phyloP scores from a whole-genome alignment of 2,329 filamentous ascomycete species.

The Teratosphaeria nubilosa region DNA sequence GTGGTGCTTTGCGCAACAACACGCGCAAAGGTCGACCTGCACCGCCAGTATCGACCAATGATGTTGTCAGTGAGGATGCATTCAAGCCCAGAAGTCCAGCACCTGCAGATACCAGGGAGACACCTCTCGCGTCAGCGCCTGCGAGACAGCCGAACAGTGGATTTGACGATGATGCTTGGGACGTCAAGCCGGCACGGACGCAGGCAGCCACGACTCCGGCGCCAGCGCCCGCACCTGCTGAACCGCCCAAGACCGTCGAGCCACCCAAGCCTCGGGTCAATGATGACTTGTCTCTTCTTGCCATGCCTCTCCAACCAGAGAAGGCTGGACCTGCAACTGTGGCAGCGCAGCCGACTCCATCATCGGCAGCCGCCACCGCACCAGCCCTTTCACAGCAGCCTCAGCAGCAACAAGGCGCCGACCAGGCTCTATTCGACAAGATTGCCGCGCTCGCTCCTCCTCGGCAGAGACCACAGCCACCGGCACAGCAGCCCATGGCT shows the following conservation, averaged over 20 bases:
- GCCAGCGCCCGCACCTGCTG: conserved; percentile 27
- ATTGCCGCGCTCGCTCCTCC: conserved; percentile 30
- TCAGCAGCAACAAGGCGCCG: conserved; percentile 27
- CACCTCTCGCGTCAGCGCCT: conserved; percentile 40
- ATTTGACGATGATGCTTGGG: conserved; percentile 97
- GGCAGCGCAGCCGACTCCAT: conserved; percentile 30
- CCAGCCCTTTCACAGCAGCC: conserved; percentile 32
- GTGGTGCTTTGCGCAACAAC: conserved; percentile 86
- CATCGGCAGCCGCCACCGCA: conserved; percentile 27
- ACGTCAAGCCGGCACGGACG: conserved; percentile 72
- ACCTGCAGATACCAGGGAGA: conserved; percentile 36
- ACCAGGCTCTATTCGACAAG: conserved; percentile 43
- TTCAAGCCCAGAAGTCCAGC: conserved; percentile 54
- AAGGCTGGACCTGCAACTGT: not conserved
- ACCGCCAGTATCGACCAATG: conserved; percentile 73
- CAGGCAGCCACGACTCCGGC: conserved; percentile 24
- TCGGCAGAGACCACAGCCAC: conserved; percentile 61
- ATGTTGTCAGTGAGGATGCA: conserved; percentile 77
- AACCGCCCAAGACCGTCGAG: conserved; percentile 26
- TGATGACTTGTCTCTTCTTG: conserved; percentile 60
- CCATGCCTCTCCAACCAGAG: conserved; percentile 48
- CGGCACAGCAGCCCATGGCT: conserved; percentile 46
- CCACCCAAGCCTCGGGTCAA: conserved; percentile 46
- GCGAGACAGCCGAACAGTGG: conserved; percentile 42
- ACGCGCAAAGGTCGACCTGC: conserved; percentile 84